A percentile compares a stretch with the other conserved stretches of the same genome.
phyloP scores from a whole-genome alignment of 2,329 filamentous ascomycete genomes.

The Exophiala dermatitidis region DNA sequence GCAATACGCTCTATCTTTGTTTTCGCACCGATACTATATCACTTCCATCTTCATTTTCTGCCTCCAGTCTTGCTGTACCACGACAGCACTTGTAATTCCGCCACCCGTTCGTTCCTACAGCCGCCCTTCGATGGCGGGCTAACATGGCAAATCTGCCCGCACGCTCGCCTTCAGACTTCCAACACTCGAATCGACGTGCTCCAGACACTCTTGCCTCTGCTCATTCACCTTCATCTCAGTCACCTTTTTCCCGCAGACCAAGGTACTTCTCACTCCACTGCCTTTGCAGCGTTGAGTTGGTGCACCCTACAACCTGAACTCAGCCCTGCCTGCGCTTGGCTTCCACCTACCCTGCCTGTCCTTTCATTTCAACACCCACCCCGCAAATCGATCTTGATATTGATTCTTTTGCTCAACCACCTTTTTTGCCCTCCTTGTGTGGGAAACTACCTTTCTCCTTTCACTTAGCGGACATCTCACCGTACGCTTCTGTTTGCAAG shows the following conservation, averaged over 20 bases:
- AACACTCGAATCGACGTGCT: conserved; percentile 22
- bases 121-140: conserved; percentile 25
- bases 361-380: background rate
- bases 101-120: conserved; percentile 4
- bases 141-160: conserved; percentile 27
- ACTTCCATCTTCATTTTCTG: conserved; percentile 1
- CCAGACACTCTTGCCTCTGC: conserved; percentile 30
- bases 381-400: background rate
- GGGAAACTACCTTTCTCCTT: background rate
- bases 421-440: background rate
- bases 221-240: conserved; percentile 29
- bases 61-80: background rate
- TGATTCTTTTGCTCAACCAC: background rate
- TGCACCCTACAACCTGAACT: conserved; percentile 13
- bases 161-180: conserved; percentile 20
- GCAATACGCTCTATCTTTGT: background rate
- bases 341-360: background rate
- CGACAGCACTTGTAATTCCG: conserved; percentile 1
- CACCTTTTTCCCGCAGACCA: conserved; percentile 24
- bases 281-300: conserved; percentile 6
- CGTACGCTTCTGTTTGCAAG: conserved; percentile 19
- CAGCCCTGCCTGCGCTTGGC: conserved; percentile 9
- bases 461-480: conserved; percentile 7
- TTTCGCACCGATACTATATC: background rate
- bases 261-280: conserved; percentile 17